Evolutionary conservation across 192 early-diverging fungal species (phyloP), one percentile per base, ranked within the genome.

Genomic region (Entomortierella lignicola): DNA sequence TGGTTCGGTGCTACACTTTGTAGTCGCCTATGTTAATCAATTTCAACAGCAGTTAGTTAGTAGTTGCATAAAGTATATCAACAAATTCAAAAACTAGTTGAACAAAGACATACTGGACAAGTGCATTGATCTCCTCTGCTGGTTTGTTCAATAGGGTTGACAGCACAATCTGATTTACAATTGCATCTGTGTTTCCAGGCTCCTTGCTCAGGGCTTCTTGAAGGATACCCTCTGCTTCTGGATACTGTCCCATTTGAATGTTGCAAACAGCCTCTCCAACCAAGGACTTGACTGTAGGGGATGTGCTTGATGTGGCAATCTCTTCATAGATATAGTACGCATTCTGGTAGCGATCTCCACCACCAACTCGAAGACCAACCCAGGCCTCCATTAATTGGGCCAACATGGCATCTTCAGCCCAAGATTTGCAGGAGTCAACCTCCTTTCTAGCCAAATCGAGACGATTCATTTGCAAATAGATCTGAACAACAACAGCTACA

Each of bases 351-450:
- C 94, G 93, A 26, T 89, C 80, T 1, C 92, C 93, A 13, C 94
- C 95, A 80, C 91, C 91, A 13, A 87, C 72, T 34, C 77, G 82
- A 47, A 95, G 82, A 42, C 88, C 90, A 34, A 91, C 89, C 95
- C 95, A 97, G 8, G 95, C 93, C 65, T 99, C 98, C 47, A 94
- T 89, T 51, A 99, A 74, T 79, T 98, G 95, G 8, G 96, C 94
- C 30, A 96, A 72, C n/a, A 93, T 89, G 1, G 96, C 95, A 82
- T 99, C 98, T 77, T 98, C 98, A 0, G 96, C 91, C 98, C 98
- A 99, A 1, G 87, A 58, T 62, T 96, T 97, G 48, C 92, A 67
- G 20, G 82, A 68, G 7, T 87, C 89, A 12, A 98, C 82, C 56
- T 95, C 91, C 75, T 92, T 91, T 48, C 87, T 90, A 2, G 98